phyloP scores from a whole-genome alignment of 352 stramenopile species.

The Stephanocyclus meneghinianus region DNA sequence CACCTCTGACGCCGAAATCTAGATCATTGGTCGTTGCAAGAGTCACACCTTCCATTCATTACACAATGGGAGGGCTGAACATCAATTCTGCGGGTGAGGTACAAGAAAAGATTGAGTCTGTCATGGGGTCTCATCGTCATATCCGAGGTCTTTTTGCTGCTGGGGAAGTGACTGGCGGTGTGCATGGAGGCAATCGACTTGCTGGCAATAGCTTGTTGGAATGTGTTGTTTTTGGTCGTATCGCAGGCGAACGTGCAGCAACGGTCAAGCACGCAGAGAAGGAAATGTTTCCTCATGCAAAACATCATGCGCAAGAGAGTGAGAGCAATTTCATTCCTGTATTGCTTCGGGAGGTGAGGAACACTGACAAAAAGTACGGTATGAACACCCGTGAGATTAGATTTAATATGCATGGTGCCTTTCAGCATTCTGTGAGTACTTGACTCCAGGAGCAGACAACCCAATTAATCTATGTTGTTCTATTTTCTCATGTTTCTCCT shows the following conservation, averaged over 20 bases:
- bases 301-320: conserved; percentile 27
- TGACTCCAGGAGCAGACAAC: too few species aligned
- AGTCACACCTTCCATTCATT: conserved; percentile 69
- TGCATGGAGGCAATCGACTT: conserved; percentile 88
- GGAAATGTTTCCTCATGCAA: conserved; percentile 28
- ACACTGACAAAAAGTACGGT: conserved; percentile 64
- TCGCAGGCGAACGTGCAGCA: conserved; percentile 40
- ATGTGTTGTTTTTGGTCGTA: conserved; percentile 86
- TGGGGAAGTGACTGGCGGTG: conserved; percentile 88
- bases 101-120: conserved; percentile 60
- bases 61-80: conserved; percentile 83
- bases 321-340: conserved; percentile 49
- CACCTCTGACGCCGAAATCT: background rate
- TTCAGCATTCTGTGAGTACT: conserved; percentile 45
- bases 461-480: background rate
- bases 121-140: conserved; percentile 54
- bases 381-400: conserved; percentile 61
- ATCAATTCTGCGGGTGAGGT: conserved; percentile 86
- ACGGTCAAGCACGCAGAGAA: conserved; percentile 37
- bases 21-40: conserved; percentile 38
- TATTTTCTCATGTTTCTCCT: background rate
- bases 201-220: conserved; percentile 88
- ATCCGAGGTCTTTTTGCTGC: conserved; percentile 86
- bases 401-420: conserved; percentile 62
- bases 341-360: conserved; percentile 51